A percentile compares a stretch with the other conserved stretches of the same genome.
phyloP scores from a whole-genome alignment of 257 asterid species.

The Paraleonurus japonicus region DNA sequence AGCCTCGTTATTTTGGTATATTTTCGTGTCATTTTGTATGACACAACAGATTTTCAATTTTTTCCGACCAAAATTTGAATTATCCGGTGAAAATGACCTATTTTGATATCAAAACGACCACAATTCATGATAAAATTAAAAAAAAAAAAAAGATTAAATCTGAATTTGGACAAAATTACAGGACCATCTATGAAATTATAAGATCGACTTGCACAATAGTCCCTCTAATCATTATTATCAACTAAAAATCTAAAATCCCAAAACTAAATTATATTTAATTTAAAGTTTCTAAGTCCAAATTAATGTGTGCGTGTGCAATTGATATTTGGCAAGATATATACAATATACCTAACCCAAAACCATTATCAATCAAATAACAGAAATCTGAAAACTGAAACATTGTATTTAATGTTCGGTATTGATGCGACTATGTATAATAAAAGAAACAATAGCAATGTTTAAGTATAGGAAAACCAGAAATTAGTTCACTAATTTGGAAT shows the following conservation, averaged over 20 bases:
- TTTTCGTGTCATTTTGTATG: too few relatives aligned
- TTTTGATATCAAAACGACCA: too few relatives aligned
- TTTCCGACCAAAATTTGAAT: too few relatives aligned
- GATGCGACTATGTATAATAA: background rate
- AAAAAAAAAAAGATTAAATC: too few relatives aligned
- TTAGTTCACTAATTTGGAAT: background rate
- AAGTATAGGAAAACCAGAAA: background rate
- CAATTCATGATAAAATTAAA: too few relatives aligned
- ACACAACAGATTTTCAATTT: too few relatives aligned
- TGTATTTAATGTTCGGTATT: background rate
- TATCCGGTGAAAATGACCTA: too few relatives aligned
- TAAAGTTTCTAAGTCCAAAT: background rate
- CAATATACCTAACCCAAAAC: background rate
- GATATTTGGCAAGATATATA: background rate
- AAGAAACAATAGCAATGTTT: background rate
- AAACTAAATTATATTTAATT: background rate
- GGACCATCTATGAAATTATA: too few relatives aligned
- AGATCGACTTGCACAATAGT: background rate
- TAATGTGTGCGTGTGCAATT: background rate
- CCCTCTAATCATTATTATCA: background rate
- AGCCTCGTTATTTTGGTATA: too few relatives aligned
- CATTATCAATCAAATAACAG: background rate
- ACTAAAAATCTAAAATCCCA: background rate
- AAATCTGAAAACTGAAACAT: background rate
- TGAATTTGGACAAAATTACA: too few relatives aligned